Evolutionary conservation across 2,329 filamentous ascomycete species (phyloP), one percentile per base, ranked within the genome.

Genomic region (Byssochlamys sp.): DNA sequence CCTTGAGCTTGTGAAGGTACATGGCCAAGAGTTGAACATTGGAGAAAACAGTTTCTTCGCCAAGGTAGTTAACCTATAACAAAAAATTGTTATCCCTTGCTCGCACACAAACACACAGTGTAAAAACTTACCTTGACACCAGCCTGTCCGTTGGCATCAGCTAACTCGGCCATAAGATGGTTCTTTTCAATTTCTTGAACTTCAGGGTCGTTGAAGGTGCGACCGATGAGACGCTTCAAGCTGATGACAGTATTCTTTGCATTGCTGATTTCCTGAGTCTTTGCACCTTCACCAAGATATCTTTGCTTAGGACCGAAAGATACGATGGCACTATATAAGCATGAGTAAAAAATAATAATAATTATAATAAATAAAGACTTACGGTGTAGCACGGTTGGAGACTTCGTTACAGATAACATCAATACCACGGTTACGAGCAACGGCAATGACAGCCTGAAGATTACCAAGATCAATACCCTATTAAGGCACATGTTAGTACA

Each of bases 261-360:
- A n/a, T n/a, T n/a, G n/a, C n/a, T n/a, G 73, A 96, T 95, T 79
- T 99, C 94, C 80, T 96, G 92, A 65, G 92, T 97, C 85, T 97
- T 97, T 66, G 94, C 94, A 58, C 89, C 78, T 80, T 99, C 94
- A 65, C 94, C 94, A 64, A 99, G 84, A 75, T 95, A 95, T 80
- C 94, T 89, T 75, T 84, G 86, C 80, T 95, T 96, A 73, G 90
- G 88, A 60, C 90, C 90, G 77, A 54, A 64, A 57, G 58, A 62
- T 57, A 59, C 52, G 54, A 51, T 60, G 33, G 28, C 19, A 35
- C 11, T 57, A 31, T n/a, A 53, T 53, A 52, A 56, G 60, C 56
- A 25, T 12, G 14, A 57, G 52, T 57, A 56, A 50, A 56, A 60
- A n/a, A n/a, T n/a, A n/a, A n/a, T n/a, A n/a, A n/a, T n/a, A n/a